Base-by-base conservation (phyloP, 768 basidiomycete species). In the Kwoniella dejecticola region DNA sequence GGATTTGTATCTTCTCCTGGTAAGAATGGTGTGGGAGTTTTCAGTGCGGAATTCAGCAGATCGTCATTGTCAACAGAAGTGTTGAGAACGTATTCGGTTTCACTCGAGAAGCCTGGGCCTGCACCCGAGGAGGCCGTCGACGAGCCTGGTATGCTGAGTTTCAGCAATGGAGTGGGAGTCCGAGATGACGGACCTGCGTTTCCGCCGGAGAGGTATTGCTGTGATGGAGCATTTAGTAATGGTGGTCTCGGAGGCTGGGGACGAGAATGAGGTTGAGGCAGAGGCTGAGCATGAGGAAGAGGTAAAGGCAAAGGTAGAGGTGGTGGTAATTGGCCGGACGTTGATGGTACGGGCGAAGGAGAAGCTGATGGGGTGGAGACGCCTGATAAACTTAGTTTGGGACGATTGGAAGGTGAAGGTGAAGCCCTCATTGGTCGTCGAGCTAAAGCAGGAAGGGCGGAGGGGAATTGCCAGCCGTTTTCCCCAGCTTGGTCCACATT, bases 401-500 rank as follows among this genome's bases (percentile, higher is more conserved):
- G 73, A 41, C 69, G 59, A 29, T 56, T 44, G 21, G 59, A 64
- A 10, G 69, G 62, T 17, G 48, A 53, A n/a, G 55, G 31, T 49
- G 60, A 57, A 7, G 64, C 45, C 26, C 48, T 63, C 45, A 64
- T 68, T 29, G 68, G 70, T 31, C 60, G 44, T 23, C 63, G 57
- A 30, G 68, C 68, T 31, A 68, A 57, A 17, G 63, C 40, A 50
- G 65, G 66, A 19, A 65, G 42, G 13, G 63, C 56, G 26, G 64
- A 38, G 10, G 68, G 69, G 27, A 67, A 60, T 5, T 68, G 71
- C 74, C 74, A 75, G 1, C 73, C 74, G 11, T 63, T 70, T 58
- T 74, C 63, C 31, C 64, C 64, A 19, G 64, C 57, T 55, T 75
- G 74, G 53, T 78, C 77, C 11, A 76, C 72, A 33, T 76, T 68